These are phyloP conservation scores for Allodekkera sacchari DNA, from an alignment of 805 yeast genomes.

Conservation along the genomic window DNA sequence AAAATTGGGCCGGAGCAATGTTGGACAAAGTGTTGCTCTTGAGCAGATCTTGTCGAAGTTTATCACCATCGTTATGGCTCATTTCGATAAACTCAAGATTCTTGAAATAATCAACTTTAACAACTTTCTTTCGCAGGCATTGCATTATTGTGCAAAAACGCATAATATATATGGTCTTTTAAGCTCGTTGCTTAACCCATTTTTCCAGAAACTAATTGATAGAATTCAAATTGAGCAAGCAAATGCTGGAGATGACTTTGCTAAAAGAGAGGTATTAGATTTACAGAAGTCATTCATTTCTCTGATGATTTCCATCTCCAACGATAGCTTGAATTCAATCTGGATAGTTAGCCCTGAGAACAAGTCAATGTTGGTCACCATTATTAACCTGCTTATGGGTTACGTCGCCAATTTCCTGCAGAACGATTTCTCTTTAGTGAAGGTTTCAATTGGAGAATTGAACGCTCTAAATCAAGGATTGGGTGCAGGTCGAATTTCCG, in stretches of 20 bases:
- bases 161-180: slow-evolving; percentile 65
- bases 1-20: slow-evolving; percentile 26
- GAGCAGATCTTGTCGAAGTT: slow-evolving; percentile 54
- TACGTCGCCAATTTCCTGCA: slow-evolving; percentile 46
- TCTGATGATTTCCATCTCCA: slow-evolving; percentile 58
- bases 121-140: slow-evolving; percentile 80
- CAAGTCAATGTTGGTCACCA: slow-evolving; percentile 46
- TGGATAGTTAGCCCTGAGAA: slow-evolving; percentile 58
- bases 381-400: slow-evolving; percentile 56
- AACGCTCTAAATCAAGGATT: slow-evolving; percentile 53
- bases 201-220: slow-evolving; percentile 53
- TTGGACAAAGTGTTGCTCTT: slow-evolving; percentile 10
- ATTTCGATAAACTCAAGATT: slow-evolving; percentile 47
- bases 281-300: slow-evolving; percentile 65
- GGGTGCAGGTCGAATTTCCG: slow-evolving; percentile 63
- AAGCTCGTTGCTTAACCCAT: slow-evolving; percentile 67
- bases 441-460: slow-evolving; percentile 61
- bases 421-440: slow-evolving; percentile 59
- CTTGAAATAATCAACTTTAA: slow-evolving; percentile 73
- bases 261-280: slow-evolving; percentile 48
- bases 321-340: slow-evolving; percentile 74
- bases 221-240: slow-evolving; percentile 16
- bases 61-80: slow-evolving; percentile 54
- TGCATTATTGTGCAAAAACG: slow-evolving; percentile 65
- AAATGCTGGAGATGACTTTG: slow-evolving; percentile 24